These are phyloP conservation scores for Lactuca saligna DNA, from an alignment of 129 eudicot species.

Conservation along the genomic window DNA sequence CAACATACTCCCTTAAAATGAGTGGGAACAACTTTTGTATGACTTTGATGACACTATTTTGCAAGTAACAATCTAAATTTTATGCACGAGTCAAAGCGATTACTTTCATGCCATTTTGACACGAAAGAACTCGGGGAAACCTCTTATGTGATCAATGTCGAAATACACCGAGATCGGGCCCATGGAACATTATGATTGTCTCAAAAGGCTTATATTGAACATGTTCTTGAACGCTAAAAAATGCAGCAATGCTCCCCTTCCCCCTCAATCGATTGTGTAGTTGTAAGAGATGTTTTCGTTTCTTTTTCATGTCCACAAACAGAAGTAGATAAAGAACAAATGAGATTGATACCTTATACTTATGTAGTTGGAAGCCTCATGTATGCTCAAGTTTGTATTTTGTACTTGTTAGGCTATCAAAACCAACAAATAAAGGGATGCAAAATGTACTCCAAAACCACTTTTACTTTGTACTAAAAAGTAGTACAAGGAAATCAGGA, in stretches of 20 bases:
- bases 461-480: not conserved
- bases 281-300: not conserved
- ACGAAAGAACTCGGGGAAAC: not conserved
- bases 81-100: constrained; percentile 3
- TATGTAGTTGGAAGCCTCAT: constrained; percentile 3
- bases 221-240: not conserved
- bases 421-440: too few species aligned
- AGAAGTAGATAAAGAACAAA: not conserved
- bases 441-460: too few species aligned
- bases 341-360: constrained; percentile 10
- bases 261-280: not conserved
- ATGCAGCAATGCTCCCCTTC: constrained; percentile 5
- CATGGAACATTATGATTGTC: too few species aligned
- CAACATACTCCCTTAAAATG: not conserved
- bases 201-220: not conserved
- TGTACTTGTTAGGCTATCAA: not conserved
- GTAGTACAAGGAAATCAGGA: too few species aligned
- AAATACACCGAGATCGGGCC: not conserved
- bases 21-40: not conserved
- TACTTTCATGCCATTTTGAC: not conserved
- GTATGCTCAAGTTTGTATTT: constrained; percentile 4
- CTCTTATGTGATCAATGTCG: not conserved
- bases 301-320: not conserved
- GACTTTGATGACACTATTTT: not conserved
- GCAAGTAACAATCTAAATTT: not conserved